phyloP scores from a whole-genome alignment of 495 filamentous ascomycete species.

The Trichocladium uniseriatum region DNA sequence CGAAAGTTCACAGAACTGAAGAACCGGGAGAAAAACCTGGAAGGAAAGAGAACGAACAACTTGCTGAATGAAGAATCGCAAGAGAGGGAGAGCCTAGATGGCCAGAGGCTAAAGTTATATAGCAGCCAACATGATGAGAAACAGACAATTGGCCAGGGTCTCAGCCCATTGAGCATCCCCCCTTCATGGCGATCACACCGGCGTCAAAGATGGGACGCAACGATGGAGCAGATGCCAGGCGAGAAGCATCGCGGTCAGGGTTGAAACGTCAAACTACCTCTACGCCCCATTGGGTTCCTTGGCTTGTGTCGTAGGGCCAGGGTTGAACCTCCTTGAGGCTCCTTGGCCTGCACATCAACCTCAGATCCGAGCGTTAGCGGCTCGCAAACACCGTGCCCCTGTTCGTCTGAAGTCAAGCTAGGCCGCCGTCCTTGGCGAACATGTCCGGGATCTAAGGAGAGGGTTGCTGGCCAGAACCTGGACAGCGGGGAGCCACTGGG shows the following conservation, averaged over 20 bases:
- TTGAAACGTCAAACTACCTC: constrained; percentile 1
- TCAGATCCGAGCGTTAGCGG: not conserved
- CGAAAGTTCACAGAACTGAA: constrained; percentile 44
- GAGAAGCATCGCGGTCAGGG: not conserved
- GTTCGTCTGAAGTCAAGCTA: constrained; percentile 8
- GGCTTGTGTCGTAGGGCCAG: constrained; percentile 20
- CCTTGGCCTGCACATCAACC: constrained; percentile 9
- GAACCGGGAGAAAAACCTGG: constrained; percentile 20
- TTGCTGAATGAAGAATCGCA: constrained; percentile 32
- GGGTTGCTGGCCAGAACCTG: constrained; percentile 3
- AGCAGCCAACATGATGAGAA: constrained; percentile 6
- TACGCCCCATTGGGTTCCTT: constrained; percentile 6
- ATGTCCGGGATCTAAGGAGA: constrained; percentile 12
- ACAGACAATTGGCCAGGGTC: constrained; percentile 12
- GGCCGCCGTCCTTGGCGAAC: not conserved
- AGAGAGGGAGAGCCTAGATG: constrained; percentile 19
- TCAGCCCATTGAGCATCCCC: constrained; percentile 13
- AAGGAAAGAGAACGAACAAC: constrained; percentile 21
- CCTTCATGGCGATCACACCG: constrained; percentile 30
- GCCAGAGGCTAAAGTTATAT: constrained; percentile 21
- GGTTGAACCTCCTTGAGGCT: constrained; percentile 16
- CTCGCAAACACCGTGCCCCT: not conserved
- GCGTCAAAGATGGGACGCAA: constrained; percentile 12
- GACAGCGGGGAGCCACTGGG: not conserved
- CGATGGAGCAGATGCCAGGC: constrained; percentile 15